Evolutionary conservation across 495 filamentous ascomycete species (phyloP).

Genomic region (Ramalina peruviana): DNA sequence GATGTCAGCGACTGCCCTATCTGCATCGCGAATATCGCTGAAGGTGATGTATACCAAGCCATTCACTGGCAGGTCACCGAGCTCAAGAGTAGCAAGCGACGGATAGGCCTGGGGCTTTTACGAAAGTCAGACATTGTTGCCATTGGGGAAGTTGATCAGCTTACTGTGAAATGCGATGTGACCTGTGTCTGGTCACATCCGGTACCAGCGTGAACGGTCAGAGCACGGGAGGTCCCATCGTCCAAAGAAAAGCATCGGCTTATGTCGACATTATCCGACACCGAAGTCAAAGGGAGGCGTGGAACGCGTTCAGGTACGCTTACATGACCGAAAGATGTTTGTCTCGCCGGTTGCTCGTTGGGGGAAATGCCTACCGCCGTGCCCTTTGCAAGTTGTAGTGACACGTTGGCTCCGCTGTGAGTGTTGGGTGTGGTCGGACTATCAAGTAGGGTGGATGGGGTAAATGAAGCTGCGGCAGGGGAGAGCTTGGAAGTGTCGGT

Average conservation of each 20-base stretch:
- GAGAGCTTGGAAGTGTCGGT: constrained; percentile 18
- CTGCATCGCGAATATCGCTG: constrained; percentile 43
- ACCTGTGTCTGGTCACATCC: constrained; percentile 5
- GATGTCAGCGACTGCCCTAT: constrained; percentile 30
- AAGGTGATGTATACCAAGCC: constrained; percentile 41
- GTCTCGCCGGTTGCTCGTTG: no score
- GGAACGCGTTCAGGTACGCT: no score
- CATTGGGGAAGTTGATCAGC: not conserved
- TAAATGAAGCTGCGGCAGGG: constrained; percentile 25
- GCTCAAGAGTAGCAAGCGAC: constrained; percentile 11
- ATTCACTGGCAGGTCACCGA: constrained; percentile 14
- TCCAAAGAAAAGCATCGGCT: constrained; percentile 13
- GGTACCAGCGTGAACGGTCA: constrained; percentile 11
- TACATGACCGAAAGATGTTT: no score
- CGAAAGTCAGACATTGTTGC: not conserved
- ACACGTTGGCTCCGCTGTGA: not conserved
- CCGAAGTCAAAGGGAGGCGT: no score
- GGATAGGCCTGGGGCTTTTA: constrained; percentile 10
- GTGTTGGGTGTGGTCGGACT: not conserved
- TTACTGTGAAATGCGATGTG: constrained; percentile 16
- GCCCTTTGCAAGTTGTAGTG: no score
- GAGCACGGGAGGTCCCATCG: constrained; percentile 9
- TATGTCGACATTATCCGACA: no score
- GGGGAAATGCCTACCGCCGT: no score
- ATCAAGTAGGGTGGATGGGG: constrained; percentile 17